Evolutionary conservation across 192 early-diverging fungal genomes (phyloP).

Genomic region (Umbelopsis sp.): DNA sequence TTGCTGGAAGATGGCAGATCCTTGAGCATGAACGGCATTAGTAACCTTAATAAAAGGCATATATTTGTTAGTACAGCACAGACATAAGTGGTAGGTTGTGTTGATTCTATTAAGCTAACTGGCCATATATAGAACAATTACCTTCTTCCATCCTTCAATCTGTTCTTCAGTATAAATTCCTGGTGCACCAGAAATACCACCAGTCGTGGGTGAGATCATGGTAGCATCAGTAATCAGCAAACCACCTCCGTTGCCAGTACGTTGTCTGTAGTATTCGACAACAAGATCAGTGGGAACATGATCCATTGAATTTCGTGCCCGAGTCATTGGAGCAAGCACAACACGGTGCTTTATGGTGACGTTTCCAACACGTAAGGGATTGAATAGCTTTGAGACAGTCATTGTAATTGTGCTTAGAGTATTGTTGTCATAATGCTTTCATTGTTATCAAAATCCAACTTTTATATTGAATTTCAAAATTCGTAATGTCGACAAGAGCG

Average conservation of each 20-base stretch:
- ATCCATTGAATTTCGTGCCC: background rate
- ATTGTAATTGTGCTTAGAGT: no score
- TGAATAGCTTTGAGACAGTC: background rate
- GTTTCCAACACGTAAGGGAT: constrained; percentile 19
- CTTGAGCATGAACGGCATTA: constrained; percentile 56
- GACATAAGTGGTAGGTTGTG: background rate
- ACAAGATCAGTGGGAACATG: constrained; percentile 15
- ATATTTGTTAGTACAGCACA: background rate
- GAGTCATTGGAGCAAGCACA: constrained; percentile 24
- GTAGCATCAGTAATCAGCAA: constrained; percentile 25
- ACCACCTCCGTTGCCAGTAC: constrained; percentile 11
- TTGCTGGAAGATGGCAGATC: constrained; percentile 54
- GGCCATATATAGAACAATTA: background rate
- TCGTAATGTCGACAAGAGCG: no score
- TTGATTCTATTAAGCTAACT: no score
- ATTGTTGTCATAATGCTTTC: no score
- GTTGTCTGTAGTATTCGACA: constrained; percentile 13
- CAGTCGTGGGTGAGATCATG: constrained; percentile 1
- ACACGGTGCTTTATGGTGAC: constrained; percentile 8
- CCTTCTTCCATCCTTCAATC: constrained; percentile 50
- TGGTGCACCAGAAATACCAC: constrained; percentile 23
- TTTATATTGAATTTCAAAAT: no score
- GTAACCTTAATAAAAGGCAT: constrained; percentile 23
- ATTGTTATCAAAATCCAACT: no score
- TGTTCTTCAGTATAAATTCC: constrained; percentile 44